Evolutionary conservation across 257 asterid genomes (phyloP).

Genomic region (Solanum gandarillasii): DNA sequence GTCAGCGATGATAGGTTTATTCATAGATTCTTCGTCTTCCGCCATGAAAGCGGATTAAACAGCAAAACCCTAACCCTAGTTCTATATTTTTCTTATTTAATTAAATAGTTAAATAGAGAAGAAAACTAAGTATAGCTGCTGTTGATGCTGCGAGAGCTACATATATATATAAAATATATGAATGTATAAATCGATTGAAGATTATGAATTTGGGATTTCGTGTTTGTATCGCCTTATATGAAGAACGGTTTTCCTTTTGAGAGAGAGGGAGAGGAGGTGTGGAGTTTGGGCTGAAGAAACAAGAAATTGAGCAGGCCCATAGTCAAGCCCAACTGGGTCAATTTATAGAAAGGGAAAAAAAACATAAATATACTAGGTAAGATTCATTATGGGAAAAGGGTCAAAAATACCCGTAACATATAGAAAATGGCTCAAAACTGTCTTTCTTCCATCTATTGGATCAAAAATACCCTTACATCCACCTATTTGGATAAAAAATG

Average conservation of each 20-base stretch:
- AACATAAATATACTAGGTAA: no score
- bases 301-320: background rate
- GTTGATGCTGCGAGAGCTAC: background rate
- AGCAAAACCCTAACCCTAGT: conserved; percentile 2
- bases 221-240: background rate
- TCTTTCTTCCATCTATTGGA: no score
- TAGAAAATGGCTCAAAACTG: no score
- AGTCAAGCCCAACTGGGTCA: background rate
- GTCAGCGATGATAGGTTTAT: background rate
- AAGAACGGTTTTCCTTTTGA: background rate
- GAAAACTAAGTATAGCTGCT: background rate
- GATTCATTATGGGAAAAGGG: no score
- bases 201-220: background rate
- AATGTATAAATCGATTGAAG: background rate
- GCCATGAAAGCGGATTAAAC: background rate
- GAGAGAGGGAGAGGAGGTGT: background rate
- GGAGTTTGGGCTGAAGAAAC: background rate
- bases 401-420: no score
- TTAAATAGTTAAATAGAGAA: background rate
- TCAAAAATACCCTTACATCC: no score
- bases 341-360: no score
- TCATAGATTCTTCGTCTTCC: background rate
- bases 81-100: background rate
- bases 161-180: background rate
- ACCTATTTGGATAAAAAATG: no score